phyloP scores from a whole-genome alignment of 2,329 filamentous ascomycete species.

The Blumeria graminis region DNA sequence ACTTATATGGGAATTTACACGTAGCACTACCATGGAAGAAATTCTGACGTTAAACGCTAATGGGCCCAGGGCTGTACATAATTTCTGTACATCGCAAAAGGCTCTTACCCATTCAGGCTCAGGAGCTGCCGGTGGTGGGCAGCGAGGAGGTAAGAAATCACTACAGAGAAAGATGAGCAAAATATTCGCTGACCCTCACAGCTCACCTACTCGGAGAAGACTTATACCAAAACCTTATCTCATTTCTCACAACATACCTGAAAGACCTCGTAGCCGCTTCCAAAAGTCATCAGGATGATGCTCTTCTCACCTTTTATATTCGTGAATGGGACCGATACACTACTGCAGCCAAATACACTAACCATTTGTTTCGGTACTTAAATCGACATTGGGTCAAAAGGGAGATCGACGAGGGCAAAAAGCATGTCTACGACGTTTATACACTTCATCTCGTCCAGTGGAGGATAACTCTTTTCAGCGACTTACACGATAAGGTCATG shows the following conservation, averaged over 20 bases:
- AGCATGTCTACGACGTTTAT: constrained; percentile 94
- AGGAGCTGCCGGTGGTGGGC: constrained; percentile 26
- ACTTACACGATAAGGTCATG: constrained; percentile 78
- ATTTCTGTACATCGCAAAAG: constrained; percentile 97
- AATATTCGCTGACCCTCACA: constrained; percentile 16
- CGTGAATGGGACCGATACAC: constrained; percentile 93
- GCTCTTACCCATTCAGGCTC: constrained; percentile 36
- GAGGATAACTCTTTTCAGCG: constrained; percentile 73
- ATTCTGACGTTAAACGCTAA: constrained; percentile 15
- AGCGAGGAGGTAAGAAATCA: constrained; percentile 39
- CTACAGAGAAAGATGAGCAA: not conserved
- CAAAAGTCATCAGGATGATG: constrained; percentile 65
- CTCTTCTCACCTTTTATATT: constrained; percentile 79
- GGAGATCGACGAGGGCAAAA: constrained; percentile 97
- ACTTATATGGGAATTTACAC: constrained; percentile 97
- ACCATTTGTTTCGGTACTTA: constrained; percentile 86
- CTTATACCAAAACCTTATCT: constrained; percentile 73
- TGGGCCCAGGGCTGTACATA: constrained; percentile 55
- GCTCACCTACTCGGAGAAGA: constrained; percentile 91
- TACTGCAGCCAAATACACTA: constrained; percentile 85
- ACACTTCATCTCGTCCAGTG: constrained; percentile 89
- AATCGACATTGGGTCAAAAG: constrained; percentile 98
- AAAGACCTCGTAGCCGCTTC: constrained; percentile 44
- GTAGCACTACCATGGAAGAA: constrained; percentile 18
- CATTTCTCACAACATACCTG: constrained; percentile 63